Evolutionary conservation across 75 land plant species (phyloP).

Genomic region (Chamaecyparis obtusa): DNA sequence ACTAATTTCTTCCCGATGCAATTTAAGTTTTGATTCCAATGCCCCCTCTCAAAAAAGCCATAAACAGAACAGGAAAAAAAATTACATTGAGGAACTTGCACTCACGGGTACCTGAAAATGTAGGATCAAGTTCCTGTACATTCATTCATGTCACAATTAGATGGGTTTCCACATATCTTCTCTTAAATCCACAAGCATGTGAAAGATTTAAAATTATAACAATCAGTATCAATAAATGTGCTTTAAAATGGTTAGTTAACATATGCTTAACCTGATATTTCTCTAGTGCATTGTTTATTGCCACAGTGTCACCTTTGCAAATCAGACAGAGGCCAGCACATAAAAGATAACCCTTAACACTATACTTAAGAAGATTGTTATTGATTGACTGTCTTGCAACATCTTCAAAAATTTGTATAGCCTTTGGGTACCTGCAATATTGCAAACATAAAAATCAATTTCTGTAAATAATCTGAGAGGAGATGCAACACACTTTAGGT

Average conservation of each 20-base stretch:
- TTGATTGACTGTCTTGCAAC: conserved; percentile 76
- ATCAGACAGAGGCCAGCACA: conserved; percentile 91
- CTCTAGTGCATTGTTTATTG: conserved; percentile 78
- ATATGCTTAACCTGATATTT: conserved; percentile 66
- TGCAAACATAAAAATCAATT: neutral
- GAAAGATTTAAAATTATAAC: neutral
- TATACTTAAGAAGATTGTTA: conserved; percentile 86
- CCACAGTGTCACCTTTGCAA: conserved; percentile 78
- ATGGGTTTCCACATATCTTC: neutral
- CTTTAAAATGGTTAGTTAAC: neutral
- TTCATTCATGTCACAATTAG: conserved; percentile 5
- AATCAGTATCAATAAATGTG: neutral
- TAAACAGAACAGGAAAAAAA: neutral
- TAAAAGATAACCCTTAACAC: conserved; percentile 90
- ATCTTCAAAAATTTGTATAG: conserved; percentile 82
- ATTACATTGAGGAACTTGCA: conserved; percentile 72
- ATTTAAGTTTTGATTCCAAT: neutral
- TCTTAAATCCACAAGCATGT: neutral
- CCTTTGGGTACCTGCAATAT: conserved; percentile 71
- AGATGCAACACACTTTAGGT: neutral
- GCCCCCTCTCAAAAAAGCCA: neutral
- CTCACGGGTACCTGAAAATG: conserved; percentile 89
- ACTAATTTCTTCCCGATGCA: neutral
- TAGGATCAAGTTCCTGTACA: conserved; percentile 89
- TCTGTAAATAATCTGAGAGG: neutral